Evolutionary conservation across 192 early-diverging fungal species (phyloP).

Genomic region (Kickxella alabastrina): DNA sequence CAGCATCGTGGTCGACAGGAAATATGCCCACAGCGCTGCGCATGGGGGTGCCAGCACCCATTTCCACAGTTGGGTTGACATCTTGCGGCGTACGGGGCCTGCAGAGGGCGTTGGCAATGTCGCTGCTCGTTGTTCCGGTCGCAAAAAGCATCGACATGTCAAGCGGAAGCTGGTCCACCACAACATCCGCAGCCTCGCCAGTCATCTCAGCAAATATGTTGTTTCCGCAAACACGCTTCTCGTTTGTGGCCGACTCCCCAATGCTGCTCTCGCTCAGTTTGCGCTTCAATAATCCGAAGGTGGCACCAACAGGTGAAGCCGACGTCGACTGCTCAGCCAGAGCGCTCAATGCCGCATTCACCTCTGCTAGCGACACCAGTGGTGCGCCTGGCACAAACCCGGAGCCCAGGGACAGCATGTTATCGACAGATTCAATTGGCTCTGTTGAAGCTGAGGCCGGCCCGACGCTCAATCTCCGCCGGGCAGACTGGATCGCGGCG

Average conservation of each 20-base stretch:
- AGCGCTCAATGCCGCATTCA: constrained; percentile 25
- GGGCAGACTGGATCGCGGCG: neutral
- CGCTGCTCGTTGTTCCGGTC: too few relatives aligned
- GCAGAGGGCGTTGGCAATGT: neutral
- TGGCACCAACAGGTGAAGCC: neutral
- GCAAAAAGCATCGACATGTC: constrained; percentile 14
- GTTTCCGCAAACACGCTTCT: constrained; percentile 9
- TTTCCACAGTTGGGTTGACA: constrained; percentile 2
- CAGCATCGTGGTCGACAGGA: constrained; percentile 2
- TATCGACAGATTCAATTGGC: neutral
- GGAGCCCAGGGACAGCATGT: neutral
- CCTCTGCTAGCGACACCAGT: constrained; percentile 27
- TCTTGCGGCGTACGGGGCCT: constrained; percentile 4
- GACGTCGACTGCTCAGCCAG: constrained; percentile 10
- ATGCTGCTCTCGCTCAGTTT: constrained; percentile 3
- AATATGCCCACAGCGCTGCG: neutral
- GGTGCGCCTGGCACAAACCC: constrained; percentile 6
- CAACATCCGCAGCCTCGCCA: neutral
- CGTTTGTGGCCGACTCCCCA: constrained; percentile 1
- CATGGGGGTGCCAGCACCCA: constrained; percentile 38
- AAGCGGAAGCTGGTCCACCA: neutral
- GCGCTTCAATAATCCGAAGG: constrained; percentile 13
- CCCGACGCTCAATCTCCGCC: neutral
- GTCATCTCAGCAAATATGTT: neutral
- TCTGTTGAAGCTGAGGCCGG: too few relatives aligned